Percentiles rank a stretch among this genome's conserved stretches.
phyloP scores from a whole-genome alignment of 164 flowering plant genomes.

The Houttuynia cordata region DNA sequence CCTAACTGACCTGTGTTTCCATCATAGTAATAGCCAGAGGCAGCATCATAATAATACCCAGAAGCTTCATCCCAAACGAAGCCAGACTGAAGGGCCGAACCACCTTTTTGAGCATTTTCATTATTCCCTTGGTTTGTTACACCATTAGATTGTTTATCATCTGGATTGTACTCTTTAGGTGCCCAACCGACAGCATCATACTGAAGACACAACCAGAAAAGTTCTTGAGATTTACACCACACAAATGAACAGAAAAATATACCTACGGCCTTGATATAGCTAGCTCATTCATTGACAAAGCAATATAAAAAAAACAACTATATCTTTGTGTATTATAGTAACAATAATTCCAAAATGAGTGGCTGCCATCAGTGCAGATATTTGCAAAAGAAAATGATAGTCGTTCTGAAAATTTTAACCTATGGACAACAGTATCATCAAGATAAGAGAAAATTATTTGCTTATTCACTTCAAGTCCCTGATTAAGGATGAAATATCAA shows the following conservation, averaged over 20 bases:
- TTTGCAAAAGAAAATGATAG: too few relatives aligned
- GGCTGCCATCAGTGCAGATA: too few relatives aligned
- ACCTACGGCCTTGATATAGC: too few relatives aligned
- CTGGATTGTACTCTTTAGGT: slow-evolving; percentile 96
- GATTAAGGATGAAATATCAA: too few relatives aligned
- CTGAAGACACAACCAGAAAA: slow-evolving; percentile 20
- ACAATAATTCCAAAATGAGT: too few relatives aligned
- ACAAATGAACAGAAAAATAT: not conserved
- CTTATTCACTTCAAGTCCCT: too few relatives aligned
- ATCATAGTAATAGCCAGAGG: slow-evolving; percentile 98
- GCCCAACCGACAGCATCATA: slow-evolving; percentile 99
- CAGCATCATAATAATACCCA: slow-evolving; percentile 96
- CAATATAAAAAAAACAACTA: too few relatives aligned
- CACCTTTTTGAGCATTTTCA: slow-evolving; percentile 30
- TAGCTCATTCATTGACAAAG: too few relatives aligned
- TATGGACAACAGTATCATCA: too few relatives aligned
- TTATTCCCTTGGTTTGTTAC: slow-evolving; percentile 36
- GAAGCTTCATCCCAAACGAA: slow-evolving; percentile 99
- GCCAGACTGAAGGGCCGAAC: slow-evolving; percentile 75
- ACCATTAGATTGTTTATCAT: slow-evolving; percentile 52
- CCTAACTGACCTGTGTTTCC: slow-evolving; percentile 60
- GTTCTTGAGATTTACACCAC: not conserved
- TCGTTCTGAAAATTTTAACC: too few relatives aligned
- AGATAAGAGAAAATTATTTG: too few relatives aligned
- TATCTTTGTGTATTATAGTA: too few relatives aligned